These are phyloP conservation scores for Hyaloperonospora arabidopsidis DNA, from an alignment of 352 stramenopile genomes.

Conservation along the genomic window DNA sequence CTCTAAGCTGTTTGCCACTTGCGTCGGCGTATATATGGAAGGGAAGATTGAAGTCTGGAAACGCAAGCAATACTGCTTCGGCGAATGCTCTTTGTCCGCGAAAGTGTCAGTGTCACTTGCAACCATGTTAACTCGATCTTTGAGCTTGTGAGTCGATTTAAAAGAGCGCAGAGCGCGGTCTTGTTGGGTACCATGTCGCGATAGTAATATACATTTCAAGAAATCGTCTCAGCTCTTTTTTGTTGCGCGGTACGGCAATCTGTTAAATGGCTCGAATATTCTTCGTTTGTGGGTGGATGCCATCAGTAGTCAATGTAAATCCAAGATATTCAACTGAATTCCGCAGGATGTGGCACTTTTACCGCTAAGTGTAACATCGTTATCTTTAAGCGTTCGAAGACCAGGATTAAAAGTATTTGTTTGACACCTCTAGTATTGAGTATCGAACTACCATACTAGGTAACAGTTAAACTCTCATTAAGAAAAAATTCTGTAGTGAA, in stretches of 20 bases:
- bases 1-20: slow-evolving; percentile 2
- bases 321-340: too few relatives aligned
- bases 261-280: slow-evolving; percentile 6
- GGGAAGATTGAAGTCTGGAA: not conserved
- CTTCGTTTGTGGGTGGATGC: slow-evolving; percentile 8
- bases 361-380: too few relatives aligned
- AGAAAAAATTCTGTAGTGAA: too few relatives aligned
- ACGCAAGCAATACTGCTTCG: slow-evolving; percentile 3
- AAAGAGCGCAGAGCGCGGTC: not conserved
- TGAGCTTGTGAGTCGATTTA: slow-evolving; percentile 2
- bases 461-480: too few relatives aligned
- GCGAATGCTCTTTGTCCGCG: not conserved
- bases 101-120: slow-evolving; percentile 3
- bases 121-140: slow-evolving; percentile 2
- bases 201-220: slow-evolving; percentile 7
- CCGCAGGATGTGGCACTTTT: too few relatives aligned
- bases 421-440: too few relatives aligned
- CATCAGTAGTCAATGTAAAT: too few relatives aligned
- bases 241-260: slow-evolving; percentile 4
- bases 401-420: too few relatives aligned
- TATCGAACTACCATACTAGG: too few relatives aligned
- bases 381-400: too few relatives aligned
- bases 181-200: slow-evolving; percentile 9
- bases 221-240: slow-evolving; percentile 2
- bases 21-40: slow-evolving; percentile 3